phyloP scores from a whole-genome alignment of 306 rosid genomes.

The Prunus kanzakura region DNA sequence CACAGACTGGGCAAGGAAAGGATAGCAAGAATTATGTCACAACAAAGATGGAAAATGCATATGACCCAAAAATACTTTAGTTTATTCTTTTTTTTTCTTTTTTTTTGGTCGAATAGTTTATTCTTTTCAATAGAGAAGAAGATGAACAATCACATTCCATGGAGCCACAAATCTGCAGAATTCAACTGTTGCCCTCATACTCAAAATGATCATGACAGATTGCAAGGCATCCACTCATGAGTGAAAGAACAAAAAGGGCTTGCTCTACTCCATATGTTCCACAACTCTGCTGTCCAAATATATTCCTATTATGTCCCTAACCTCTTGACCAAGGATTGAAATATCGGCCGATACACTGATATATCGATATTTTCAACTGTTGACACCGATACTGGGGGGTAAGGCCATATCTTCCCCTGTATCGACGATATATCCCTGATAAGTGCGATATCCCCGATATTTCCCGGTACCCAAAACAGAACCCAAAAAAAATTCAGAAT shows the following conservation, averaged over 20 bases:
- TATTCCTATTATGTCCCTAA: not conserved
- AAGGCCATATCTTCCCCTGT: too few species aligned
- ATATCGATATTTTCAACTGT: too few species aligned
- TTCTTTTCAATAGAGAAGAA: not conserved
- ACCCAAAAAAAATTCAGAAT: too few species aligned
- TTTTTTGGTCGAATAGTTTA: too few species aligned
- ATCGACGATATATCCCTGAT: too few species aligned
- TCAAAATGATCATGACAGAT: not conserved
- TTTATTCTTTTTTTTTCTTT: not conserved
- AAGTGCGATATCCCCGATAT: too few species aligned
- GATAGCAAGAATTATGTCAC: slow-evolving; percentile 17
- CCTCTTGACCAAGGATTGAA: not conserved
- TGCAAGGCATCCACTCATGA: not conserved
- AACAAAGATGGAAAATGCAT: slow-evolving; percentile 4
- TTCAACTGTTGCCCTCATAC: slow-evolving; percentile 8
- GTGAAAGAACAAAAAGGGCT: not conserved
- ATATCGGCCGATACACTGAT: too few species aligned
- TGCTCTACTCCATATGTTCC: not conserved
- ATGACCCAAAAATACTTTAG: not conserved
- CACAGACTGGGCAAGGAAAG: slow-evolving; percentile 67
- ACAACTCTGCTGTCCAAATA: not conserved
- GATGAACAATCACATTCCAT: not conserved
- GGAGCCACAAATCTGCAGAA: slow-evolving; percentile 6
- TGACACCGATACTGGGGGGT: too few species aligned
- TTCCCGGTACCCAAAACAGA: too few species aligned